Conservation (phyloP, 2,329 filamentous ascomycete genomes). For the Cucurbitaria berberidis region DNA sequence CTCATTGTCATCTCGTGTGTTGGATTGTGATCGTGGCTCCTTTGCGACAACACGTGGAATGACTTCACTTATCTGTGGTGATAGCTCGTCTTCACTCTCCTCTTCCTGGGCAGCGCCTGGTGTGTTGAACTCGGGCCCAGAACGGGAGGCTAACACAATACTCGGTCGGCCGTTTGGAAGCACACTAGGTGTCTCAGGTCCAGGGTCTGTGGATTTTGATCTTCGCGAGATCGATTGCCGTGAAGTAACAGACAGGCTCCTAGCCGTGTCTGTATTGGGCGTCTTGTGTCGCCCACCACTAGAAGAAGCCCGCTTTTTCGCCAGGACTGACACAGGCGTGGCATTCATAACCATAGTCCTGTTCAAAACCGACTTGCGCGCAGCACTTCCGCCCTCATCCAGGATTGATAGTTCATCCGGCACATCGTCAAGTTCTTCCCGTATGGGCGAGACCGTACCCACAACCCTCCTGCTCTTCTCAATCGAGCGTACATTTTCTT, state of each 20-base stretch:
- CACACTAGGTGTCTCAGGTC: conserved; percentile 33
- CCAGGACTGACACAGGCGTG: conserved; percentile 16
- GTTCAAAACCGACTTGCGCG: conserved; percentile 16
- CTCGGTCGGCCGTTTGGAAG: conserved; percentile 19
- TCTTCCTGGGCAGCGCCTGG: conserved; percentile 22
- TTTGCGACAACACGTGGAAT: conserved; percentile 21
- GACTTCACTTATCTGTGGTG: conserved; percentile 15
- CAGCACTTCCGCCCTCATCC: conserved; percentile 23
- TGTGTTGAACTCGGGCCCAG: conserved; percentile 17
- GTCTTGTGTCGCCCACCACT: conserved; percentile 9
- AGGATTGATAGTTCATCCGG: conserved; percentile 39
- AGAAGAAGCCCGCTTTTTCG: conserved; percentile 10
- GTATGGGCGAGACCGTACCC: conserved; percentile 30
- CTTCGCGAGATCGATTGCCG: conserved; percentile 14
- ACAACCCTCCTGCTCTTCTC: conserved; percentile 37
- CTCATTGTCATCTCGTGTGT: conserved; percentile 13
- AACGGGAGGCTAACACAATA: conserved; percentile 17
- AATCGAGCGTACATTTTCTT: conserved; percentile 30
- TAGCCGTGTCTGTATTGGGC: conserved; percentile 9
- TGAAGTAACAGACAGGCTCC: conserved; percentile 15
- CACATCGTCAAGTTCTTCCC: conserved; percentile 32
- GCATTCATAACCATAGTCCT: conserved; percentile 13
- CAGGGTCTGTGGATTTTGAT: conserved; percentile 29
- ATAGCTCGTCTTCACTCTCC: conserved; percentile 39
- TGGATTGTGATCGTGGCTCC: neutral